A percentile compares a stretch with the other conserved stretches of the same genome.
phyloP scores from a whole-genome alignment of 148 eudicot species.

The Pouteria glomerata region DNA sequence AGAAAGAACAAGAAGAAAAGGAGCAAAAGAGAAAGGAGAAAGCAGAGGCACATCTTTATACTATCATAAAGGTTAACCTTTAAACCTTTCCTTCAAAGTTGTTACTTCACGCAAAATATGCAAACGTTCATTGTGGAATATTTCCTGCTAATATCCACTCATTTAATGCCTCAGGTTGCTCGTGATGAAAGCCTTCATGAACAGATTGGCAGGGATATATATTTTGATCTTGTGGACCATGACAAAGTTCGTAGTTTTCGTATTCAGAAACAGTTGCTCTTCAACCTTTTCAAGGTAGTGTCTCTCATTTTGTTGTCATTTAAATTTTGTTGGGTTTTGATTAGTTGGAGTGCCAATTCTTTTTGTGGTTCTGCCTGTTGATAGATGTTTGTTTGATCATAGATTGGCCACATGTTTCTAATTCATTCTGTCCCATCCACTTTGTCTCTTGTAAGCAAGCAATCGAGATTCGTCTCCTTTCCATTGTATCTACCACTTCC shows the following conservation, averaged over 20 bases:
- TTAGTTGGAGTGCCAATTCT: neutral
- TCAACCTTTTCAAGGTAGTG: slow-evolving; percentile 76
- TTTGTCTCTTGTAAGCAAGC: too few relatives aligned
- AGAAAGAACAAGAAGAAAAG: slow-evolving; percentile 89
- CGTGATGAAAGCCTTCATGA: slow-evolving; percentile 80
- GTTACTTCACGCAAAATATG: slow-evolving; percentile 3
- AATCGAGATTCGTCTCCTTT: too few relatives aligned
- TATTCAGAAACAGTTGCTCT: slow-evolving; percentile 76
- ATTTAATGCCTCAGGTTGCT: slow-evolving; percentile 58
- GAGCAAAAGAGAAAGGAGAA: slow-evolving; percentile 83
- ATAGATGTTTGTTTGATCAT: neutral
- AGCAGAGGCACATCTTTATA: slow-evolving; percentile 93
- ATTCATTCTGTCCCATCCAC: neutral
- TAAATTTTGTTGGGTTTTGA: slow-evolving; percentile 3
- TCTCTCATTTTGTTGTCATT: neutral
- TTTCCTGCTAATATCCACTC: slow-evolving; percentile 9
- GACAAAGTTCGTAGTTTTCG: slow-evolving; percentile 85
- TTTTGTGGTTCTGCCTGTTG: neutral
- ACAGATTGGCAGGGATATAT: slow-evolving; percentile 83
- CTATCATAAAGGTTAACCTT: slow-evolving; percentile 79
- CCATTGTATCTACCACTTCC: too few relatives aligned
- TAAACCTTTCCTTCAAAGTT: neutral
- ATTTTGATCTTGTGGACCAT: slow-evolving; percentile 96
- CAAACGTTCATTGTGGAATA: neutral
- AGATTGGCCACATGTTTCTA: neutral